Conservation (phyloP, 1,284 basidiomycete genomes). For the Ustilago esculenta region DNA sequence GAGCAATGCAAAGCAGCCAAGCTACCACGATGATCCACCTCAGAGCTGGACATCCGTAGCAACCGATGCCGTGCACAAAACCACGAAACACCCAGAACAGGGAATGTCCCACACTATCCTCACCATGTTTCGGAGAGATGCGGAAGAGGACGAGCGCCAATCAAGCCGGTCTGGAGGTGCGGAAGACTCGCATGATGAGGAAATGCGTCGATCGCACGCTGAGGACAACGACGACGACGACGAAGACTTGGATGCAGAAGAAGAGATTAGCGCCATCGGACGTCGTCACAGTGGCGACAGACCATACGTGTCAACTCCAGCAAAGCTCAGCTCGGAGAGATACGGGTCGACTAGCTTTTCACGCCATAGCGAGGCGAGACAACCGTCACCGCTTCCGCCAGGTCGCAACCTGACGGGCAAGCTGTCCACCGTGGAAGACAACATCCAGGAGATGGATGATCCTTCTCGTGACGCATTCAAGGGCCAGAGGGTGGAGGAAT, state of each 20-base stretch:
- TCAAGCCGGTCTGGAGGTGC: background rate
- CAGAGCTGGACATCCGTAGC: constrained; percentile 27
- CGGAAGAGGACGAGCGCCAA: constrained; percentile 3
- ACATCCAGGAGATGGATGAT: constrained; percentile 42
- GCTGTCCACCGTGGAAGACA: constrained; percentile 30
- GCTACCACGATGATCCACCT: background rate
- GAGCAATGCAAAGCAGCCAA: constrained; percentile 2
- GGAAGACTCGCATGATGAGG: constrained; percentile 1
- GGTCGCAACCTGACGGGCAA: constrained; percentile 32
- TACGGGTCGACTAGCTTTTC: constrained; percentile 30
- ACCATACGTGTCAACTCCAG: background rate
- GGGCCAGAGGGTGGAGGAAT: constrained; percentile 28
- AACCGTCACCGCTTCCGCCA: constrained; percentile 1
- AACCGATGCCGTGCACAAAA: constrained; percentile 17
- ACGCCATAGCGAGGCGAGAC: background rate
- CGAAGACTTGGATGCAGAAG: constrained; percentile 19
- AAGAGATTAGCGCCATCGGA: constrained; percentile 23
- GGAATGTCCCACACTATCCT: constrained; percentile 22
- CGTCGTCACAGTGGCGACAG: background rate
- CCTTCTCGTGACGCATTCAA: constrained; percentile 26
- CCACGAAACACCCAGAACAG: background rate
- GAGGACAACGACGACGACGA: constrained; percentile 16
- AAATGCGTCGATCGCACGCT: background rate
- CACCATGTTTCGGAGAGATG: constrained; percentile 22
- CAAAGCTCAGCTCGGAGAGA: constrained; percentile 7